These are phyloP conservation scores for Aspergillus sp. DNA, from an alignment of 2,329 filamentous ascomycete species.

Conservation along the genomic window DNA sequence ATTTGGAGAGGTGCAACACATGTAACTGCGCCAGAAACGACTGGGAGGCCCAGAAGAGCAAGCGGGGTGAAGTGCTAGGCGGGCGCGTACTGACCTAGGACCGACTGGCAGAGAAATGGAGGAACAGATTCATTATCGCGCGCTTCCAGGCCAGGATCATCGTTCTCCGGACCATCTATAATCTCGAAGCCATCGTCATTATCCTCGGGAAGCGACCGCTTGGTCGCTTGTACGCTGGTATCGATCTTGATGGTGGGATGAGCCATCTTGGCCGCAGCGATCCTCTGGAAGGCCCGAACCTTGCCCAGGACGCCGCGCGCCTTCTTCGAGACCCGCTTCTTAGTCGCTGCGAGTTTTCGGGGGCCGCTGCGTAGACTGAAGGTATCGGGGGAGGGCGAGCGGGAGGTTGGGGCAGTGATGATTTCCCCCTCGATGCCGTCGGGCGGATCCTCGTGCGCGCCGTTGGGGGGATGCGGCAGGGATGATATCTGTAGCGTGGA, in stretches of 20 bases:
- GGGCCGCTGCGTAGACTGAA: slow-evolving; percentile 32
- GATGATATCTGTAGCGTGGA: slow-evolving; percentile 39
- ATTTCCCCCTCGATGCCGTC: slow-evolving; percentile 29
- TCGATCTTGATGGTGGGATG: slow-evolving; percentile 44
- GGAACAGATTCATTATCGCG: slow-evolving; percentile 38
- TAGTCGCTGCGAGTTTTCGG: slow-evolving; percentile 33
- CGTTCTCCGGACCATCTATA: slow-evolving; percentile 28
- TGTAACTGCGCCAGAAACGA: not conserved
- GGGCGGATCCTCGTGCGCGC: slow-evolving; percentile 25
- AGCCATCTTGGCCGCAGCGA: slow-evolving; percentile 45
- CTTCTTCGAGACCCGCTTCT: slow-evolving; percentile 40
- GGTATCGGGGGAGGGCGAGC: slow-evolving; percentile 35
- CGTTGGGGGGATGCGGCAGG: slow-evolving; percentile 26
- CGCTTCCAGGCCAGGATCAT: slow-evolving; percentile 29
- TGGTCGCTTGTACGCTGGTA: slow-evolving; percentile 40
- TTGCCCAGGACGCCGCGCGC: slow-evolving; percentile 45
- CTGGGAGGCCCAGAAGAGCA: slow-evolving; percentile 7
- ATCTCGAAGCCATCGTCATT: slow-evolving; percentile 34
- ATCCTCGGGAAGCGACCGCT: slow-evolving; percentile 41
- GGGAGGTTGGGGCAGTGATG: slow-evolving; percentile 32
- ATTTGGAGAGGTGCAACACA: not conserved
- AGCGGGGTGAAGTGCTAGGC: slow-evolving; percentile 18
- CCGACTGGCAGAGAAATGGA: slow-evolving; percentile 41
- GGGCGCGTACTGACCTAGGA: slow-evolving; percentile 35
- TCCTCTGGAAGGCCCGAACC: slow-evolving; percentile 43